A percentile compares a stretch with the other conserved stretches of the same genome.
Evolutionary conservation across 2,329 filamentous ascomycete species (phyloP).

Genomic region (Talaromyces sp.): DNA sequence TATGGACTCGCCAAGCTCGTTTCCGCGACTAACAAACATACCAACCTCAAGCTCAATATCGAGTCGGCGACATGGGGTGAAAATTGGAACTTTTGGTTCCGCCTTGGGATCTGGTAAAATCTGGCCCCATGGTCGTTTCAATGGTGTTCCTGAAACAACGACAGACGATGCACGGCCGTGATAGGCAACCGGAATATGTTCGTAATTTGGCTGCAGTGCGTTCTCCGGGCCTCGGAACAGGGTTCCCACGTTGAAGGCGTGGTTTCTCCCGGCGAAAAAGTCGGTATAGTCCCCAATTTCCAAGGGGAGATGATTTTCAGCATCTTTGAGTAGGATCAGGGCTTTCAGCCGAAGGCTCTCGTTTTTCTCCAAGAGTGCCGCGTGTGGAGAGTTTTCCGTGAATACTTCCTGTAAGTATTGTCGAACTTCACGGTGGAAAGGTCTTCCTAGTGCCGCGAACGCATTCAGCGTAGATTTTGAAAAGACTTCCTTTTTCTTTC

Average conservation of each 20-base stretch:
- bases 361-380: conserved; percentile 23
- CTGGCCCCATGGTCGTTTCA: conserved; percentile 42
- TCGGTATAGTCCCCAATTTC: conserved; percentile 53
- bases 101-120: conserved; percentile 25
- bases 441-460: conserved; percentile 43
- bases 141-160: conserved; percentile 42
- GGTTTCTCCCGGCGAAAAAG: conserved; percentile 34
- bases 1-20: conserved; percentile 30
- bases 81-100: conserved; percentile 16
- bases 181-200: conserved; percentile 38
- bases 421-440: conserved; percentile 34
- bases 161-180: conserved; percentile 51
- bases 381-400: conserved; percentile 11
- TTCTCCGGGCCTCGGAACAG: not conserved
- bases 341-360: conserved; percentile 12
- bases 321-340: conserved; percentile 30
- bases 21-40: conserved; percentile 39
- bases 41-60: conserved; percentile 42
- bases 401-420: not conserved
- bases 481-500: not conserved
- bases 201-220: not conserved
- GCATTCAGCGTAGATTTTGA: conserved; percentile 39
- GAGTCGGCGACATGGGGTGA: conserved; percentile 22
- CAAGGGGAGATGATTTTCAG: conserved; percentile 52
- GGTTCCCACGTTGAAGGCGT: not conserved